Base-by-base conservation (phyloP, 495 filamentous ascomycete genomes). In the Aspergillus diversus region DNA sequence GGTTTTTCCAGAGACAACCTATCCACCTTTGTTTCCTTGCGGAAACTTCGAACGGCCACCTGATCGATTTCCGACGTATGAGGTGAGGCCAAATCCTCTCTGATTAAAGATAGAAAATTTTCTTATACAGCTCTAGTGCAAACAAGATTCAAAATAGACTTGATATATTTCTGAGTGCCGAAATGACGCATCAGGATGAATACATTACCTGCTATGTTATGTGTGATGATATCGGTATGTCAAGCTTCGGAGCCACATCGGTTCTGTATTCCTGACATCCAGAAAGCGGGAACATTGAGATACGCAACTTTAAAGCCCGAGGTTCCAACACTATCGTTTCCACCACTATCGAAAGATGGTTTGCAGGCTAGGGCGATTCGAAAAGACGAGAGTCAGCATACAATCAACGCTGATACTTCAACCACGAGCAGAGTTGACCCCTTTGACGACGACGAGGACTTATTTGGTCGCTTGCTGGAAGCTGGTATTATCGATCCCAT, bases 151-250 rank as follows among this genome's bases (percentile, higher is more conserved):
- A 86, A 51, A 83, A 83, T 4, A 86, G 82, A 2, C 75, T 87
- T 12, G 85, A 90, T 5, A 68, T 93, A 13, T 72, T 80, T 6
- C 88, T 97, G 59, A 77, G 77, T 15, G 86, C 83, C 1, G 75
- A 84, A 0, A 66, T 97, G 47, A 81, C 78, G 8, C 75, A 69
- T 7, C 63, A 77, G 9, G 81, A 80, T 8, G 87, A 94, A 50
- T 76, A 71, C 15, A 80, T 97, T 48, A 77, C 76, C 27, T 95
- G 90, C 62, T 86, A 92, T 73, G 82, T 92, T 12, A 90, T 90
- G 75, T 97, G 95, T 66, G 94, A 97, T 73, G 90, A 92, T 43
- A 90, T 97, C 63, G 92, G 87, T 89, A 71, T 66, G 77, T 64
- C 0, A 33, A 13, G 7, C 34, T 32, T 17, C 8, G 32, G 16